Evolutionary conservation across 352 stramenopile species (phyloP), one percentile per base, ranked within the genome.

Genomic region (Aphanomyces euteiches): DNA sequence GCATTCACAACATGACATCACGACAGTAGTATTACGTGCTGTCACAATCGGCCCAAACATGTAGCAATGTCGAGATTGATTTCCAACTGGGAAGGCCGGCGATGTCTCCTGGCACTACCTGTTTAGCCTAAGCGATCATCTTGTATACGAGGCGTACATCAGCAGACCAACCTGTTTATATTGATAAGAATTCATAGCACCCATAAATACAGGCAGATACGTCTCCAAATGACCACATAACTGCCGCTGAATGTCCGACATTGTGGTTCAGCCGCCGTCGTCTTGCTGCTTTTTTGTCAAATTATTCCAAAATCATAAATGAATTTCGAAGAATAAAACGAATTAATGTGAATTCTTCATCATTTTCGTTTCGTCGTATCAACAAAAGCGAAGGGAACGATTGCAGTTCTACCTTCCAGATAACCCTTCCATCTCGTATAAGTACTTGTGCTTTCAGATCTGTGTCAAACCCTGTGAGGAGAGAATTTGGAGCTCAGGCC

Each of bases 21-120:
- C 43, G 10, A 50, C 17, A n/a, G 43, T n/a, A n/a, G 10, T 50
- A 12, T 50, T 50, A 50, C 47, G 60, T 67, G 12, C 19, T 39
- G n/a, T 67, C 60, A 57, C 60, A 67, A 37, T 67, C 60, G 19
- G 60, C 37, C 60, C 60, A 67, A 17, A 67, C 17, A 34, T 67
- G 21, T 17, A 67, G 28, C 6, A 67, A 41, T 17, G 7, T 7
- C 10, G 60, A 37, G 15, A 67, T 13, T 17, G 15, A 13, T 10
- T 37, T 63, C 60, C 60, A 67, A 15, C 21, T n/a, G n/a, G 8
- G 39, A 15, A 57, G 15, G 28, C 60, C 60, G 1, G 12, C n/a
- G 50, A n/a, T 7, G 13, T 67, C 60, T 15, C 28, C 15, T 15
- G 60, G 60, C 19, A 67, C 19, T 19, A 13, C 15, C 6, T 37